Conservation (phyloP, 352 stramenopile genomes). For the Phytophthora pinifolia region DNA sequence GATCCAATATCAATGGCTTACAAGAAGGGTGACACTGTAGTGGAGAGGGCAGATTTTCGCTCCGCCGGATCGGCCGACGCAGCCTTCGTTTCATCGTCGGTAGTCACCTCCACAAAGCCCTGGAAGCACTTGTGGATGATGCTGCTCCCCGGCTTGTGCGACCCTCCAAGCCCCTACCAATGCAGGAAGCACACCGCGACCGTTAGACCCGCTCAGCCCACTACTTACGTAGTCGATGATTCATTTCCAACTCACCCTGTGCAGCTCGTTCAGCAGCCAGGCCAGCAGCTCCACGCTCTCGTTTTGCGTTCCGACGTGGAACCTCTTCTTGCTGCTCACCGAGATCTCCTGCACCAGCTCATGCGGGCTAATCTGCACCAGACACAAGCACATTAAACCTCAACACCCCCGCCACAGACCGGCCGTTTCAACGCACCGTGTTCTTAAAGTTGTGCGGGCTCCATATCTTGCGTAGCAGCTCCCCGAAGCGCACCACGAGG, state of each 20-base stretch:
- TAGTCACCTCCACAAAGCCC: conserved; percentile 93
- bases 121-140: conserved; percentile 98
- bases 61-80: conserved; percentile 32
- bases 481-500: conserved; percentile 93
- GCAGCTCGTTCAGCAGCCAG: conserved; percentile 96
- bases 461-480: conserved; percentile 98
- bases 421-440: conserved; percentile 67
- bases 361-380: conserved; percentile 91
- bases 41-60: conserved; percentile 35
- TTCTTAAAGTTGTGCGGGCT: conserved; percentile 98
- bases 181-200: conserved; percentile 1
- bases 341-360: conserved; percentile 96
- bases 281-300: conserved; percentile 97
- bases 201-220: too few species aligned
- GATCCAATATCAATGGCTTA: conserved; percentile 22
- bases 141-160: conserved; percentile 82
- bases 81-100: conserved; percentile 58
- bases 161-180: conserved; percentile 75
- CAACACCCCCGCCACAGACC: neutral
- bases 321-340: conserved; percentile 96
- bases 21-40: conserved; percentile 65
- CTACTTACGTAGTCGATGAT: too few species aligned
- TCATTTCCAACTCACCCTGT: conserved; percentile 53
- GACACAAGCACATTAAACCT: conserved; percentile 4
- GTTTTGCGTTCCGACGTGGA: conserved; percentile 92